phyloP scores from a whole-genome alignment of 495 filamentous ascomycete species.

The Penicillium arizonense region DNA sequence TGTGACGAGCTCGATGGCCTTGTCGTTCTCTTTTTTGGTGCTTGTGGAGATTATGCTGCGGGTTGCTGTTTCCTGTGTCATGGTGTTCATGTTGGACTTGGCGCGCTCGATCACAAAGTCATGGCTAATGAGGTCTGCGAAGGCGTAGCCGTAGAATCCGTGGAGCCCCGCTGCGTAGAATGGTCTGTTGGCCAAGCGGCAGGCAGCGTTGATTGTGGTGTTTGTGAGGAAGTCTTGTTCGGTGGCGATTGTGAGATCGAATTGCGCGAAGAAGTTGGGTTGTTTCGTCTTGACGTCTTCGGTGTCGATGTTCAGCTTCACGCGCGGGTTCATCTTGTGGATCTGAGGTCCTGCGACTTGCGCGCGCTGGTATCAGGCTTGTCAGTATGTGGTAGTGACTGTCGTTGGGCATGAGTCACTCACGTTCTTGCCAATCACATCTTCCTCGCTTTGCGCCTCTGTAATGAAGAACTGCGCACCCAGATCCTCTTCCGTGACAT shows the following conservation, averaged over 20 bases:
- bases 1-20: conserved; percentile 82
- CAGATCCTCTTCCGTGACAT: conserved; percentile 77
- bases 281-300: conserved; percentile 60
- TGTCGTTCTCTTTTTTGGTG: conserved; percentile 69
- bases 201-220: conserved; percentile 76
- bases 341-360: conserved; percentile 77
- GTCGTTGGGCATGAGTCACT: background rate
- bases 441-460: conserved; percentile 45
- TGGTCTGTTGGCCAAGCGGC: conserved; percentile 67
- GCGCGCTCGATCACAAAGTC: conserved; percentile 84
- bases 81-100: conserved; percentile 70
- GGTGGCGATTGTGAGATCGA: conserved; percentile 88
- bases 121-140: conserved; percentile 86
- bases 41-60: conserved; percentile 69
- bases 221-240: conserved; percentile 74
- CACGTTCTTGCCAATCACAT: conserved; percentile 71
- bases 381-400: background rate
- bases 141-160: conserved; percentile 92
- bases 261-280: conserved; percentile 69
- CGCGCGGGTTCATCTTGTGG: conserved; percentile 85
- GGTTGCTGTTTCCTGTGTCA: conserved; percentile 70
- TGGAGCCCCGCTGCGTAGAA: conserved; percentile 90
- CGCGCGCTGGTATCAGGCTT: conserved; percentile 58
- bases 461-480: conserved; percentile 87
- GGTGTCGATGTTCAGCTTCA: conserved; percentile 69